These are phyloP conservation scores for Naganishia onofrii DNA, from an alignment of 768 basidiomycete species.

Conservation along the genomic window DNA sequence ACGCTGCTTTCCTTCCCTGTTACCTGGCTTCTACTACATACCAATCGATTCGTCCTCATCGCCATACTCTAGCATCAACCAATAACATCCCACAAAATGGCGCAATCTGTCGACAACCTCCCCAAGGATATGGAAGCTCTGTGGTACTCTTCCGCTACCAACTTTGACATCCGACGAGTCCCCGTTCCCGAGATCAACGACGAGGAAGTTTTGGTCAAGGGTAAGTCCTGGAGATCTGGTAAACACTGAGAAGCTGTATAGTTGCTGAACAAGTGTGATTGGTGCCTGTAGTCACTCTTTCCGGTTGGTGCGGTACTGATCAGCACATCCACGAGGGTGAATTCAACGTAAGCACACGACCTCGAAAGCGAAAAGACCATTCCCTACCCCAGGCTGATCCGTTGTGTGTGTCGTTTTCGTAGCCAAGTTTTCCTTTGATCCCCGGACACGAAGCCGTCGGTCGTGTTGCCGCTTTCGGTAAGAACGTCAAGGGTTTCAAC, in stretches of 20 bases:
- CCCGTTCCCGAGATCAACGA: constrained; percentile 66
- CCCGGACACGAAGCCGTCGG: constrained; percentile 77
- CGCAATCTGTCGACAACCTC: constrained; percentile 22
- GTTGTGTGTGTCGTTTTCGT: too few species aligned
- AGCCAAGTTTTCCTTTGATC: constrained; percentile 57
- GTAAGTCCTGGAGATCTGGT: constrained; percentile 51
- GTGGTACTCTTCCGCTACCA: constrained; percentile 52
- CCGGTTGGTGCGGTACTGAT: constrained; percentile 64
- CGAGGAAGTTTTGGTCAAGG: constrained; percentile 73
- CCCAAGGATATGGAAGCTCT: constrained; percentile 31
- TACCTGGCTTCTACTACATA: neutral
- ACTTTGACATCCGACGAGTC: constrained; percentile 68
- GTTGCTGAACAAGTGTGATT: neutral
- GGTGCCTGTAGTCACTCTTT: constrained; percentile 41
- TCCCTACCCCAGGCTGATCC: neutral
- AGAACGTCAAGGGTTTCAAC: constrained; percentile 72
- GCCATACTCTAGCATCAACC: neutral
- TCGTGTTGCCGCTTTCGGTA: constrained; percentile 68
- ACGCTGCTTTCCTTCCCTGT: neutral
- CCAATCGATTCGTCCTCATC: neutral
- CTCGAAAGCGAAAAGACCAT: too few species aligned
- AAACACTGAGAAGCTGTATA: neutral
- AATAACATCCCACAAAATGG: neutral
- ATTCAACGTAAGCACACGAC: constrained; percentile 27
- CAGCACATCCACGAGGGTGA: constrained; percentile 61